These are phyloP conservation scores for Arbutus unedo DNA, from an alignment of 148 eudicot genomes.

Conservation along the genomic window DNA sequence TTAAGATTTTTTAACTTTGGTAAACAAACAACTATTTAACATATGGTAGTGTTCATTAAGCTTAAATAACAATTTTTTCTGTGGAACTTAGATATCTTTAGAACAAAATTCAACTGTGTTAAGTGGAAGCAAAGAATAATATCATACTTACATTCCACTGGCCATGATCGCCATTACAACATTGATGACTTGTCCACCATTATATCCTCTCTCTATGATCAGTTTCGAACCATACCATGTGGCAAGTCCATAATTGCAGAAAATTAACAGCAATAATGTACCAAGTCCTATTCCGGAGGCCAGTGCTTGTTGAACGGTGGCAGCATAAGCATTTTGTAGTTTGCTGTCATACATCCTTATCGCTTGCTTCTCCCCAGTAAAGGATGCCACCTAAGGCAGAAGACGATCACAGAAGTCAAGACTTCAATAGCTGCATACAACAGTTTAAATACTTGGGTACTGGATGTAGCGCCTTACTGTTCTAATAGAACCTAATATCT, in stretches of 20 bases:
- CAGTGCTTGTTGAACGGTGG: conserved; percentile 56
- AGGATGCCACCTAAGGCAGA: conserved; percentile 65
- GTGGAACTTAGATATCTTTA: too few species aligned
- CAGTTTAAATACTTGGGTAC: not conserved
- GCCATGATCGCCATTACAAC: conserved; percentile 68
- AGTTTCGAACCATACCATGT: conserved; percentile 72
- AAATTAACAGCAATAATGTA: conserved; percentile 32
- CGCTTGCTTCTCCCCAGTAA: conserved; percentile 70
- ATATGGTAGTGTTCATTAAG: too few species aligned
- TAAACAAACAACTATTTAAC: too few species aligned
- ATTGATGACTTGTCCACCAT: conserved; percentile 72
- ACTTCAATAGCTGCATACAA: too few species aligned
- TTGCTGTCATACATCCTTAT: conserved; percentile 47
- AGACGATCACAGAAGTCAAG: too few species aligned
- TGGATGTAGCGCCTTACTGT: conserved; percentile 41
- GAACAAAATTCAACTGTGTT: too few species aligned
- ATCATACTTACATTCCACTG: conserved; percentile 62
- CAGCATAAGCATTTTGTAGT: conserved; percentile 46
- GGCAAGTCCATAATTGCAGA: conserved; percentile 54
- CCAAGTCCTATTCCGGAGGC: conserved; percentile 77
- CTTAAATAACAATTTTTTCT: too few species aligned
- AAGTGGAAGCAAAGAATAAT: not conserved
- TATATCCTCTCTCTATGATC: conserved; percentile 59
- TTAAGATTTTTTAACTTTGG: too few species aligned
- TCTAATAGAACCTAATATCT: conserved; percentile 67